Conservation (phyloP, 2,329 filamentous ascomycete genomes). For the Diatrype stigma region DNA sequence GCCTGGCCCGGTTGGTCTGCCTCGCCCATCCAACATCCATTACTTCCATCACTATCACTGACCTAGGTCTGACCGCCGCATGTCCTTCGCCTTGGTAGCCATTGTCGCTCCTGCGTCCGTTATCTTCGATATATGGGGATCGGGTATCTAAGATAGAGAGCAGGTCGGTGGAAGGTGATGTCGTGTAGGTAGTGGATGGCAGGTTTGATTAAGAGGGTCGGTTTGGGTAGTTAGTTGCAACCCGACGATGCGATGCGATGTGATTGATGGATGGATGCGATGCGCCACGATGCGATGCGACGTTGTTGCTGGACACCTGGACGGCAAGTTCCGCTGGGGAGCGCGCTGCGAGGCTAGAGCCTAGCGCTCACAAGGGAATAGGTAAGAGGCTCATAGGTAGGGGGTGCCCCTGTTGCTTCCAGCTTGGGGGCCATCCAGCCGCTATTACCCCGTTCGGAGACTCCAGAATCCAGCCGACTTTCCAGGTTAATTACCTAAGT, state of each 20-base stretch:
- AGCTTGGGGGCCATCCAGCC: too few species aligned
- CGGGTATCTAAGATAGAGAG: too few species aligned
- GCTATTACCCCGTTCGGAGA: too few species aligned
- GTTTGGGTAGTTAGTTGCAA: not conserved
- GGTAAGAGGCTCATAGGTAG: too few species aligned
- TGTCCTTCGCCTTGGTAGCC: not conserved
- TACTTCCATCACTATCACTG: not conserved
- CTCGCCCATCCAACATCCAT: too few species aligned
- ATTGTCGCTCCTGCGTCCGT: not conserved
- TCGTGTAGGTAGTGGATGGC: not conserved
- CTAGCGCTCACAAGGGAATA: too few species aligned
- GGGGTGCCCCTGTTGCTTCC: too few species aligned
- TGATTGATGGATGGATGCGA: not conserved
- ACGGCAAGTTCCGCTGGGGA: not conserved
- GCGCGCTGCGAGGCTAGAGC: too few species aligned
- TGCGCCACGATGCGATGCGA: not conserved
- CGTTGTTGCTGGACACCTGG: not conserved
- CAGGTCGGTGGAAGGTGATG: not conserved
- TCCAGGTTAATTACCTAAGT: too few species aligned
- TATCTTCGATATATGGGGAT: too few species aligned
- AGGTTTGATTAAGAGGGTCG: not conserved
- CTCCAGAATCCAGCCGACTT: too few species aligned
- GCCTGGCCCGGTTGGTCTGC: too few species aligned
- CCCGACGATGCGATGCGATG: not conserved
- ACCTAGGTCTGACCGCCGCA: not conserved